Evolutionary conservation across 2,329 filamentous ascomycete species (phyloP).

Genomic region (Dryadomyces quercus-mongolicae): DNA sequence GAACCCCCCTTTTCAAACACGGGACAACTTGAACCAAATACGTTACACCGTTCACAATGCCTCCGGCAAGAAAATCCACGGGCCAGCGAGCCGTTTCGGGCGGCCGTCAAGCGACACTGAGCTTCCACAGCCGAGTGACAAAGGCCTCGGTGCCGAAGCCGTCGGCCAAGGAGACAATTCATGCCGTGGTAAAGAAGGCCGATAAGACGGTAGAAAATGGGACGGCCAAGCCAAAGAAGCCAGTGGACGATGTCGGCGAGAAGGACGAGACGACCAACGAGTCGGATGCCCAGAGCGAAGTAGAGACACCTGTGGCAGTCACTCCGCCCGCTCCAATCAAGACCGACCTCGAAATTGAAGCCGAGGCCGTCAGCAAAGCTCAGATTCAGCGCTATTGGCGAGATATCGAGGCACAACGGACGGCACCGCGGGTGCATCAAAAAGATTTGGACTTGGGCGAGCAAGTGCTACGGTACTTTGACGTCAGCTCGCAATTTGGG

Average conservation of each 20-base stretch:
- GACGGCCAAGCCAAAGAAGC: conserved; percentile 6
- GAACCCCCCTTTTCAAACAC: too few relatives aligned
- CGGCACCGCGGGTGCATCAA: conserved; percentile 66
- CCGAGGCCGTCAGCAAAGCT: conserved; percentile 51
- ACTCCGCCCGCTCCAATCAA: conserved; percentile 19
- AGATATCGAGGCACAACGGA: conserved; percentile 54
- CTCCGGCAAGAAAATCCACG: conserved; percentile 38
- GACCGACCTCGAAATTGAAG: conserved; percentile 41
- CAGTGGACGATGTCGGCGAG: conserved; percentile 16
- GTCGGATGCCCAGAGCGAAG: background rate
- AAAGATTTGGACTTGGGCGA: conserved; percentile 58
- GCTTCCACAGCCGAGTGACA: conserved; percentile 45
- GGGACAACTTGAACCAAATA: background rate
- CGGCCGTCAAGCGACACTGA: conserved; percentile 42
- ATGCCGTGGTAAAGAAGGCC: conserved; percentile 8
- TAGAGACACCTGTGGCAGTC: conserved; percentile 10
- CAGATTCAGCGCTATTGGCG: conserved; percentile 72
- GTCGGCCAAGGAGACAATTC: conserved; percentile 31
- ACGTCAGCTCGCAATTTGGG: conserved; percentile 82
- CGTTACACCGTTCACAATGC: conserved; percentile 13
- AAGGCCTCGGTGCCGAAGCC: conserved; percentile 32
- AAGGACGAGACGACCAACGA: conserved; percentile 13
- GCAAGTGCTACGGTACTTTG: conserved; percentile 84
- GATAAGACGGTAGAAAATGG: background rate
- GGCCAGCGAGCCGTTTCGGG: conserved; percentile 14